Evolutionary conservation across 106 monocot genomes (phyloP).

Genomic region (Platanthera guangdongensis): DNA sequence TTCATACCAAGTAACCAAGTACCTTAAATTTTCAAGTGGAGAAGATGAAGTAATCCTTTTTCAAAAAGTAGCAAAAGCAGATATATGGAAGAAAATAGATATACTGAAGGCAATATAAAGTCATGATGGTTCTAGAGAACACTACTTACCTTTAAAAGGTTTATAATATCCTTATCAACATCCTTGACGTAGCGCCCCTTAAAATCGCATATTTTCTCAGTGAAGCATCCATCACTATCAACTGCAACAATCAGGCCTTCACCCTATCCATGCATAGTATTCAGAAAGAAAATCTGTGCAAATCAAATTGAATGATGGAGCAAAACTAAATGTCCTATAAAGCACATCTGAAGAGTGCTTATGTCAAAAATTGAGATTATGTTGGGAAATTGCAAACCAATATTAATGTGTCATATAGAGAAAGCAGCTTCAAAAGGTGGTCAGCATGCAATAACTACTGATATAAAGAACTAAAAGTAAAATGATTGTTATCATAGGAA

Average conservation of each 20-base stretch:
- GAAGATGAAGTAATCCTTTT: background rate
- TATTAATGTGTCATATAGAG: background rate
- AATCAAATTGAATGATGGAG: background rate
- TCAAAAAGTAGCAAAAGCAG: background rate
- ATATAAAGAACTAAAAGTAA: no score
- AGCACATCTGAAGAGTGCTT: background rate
- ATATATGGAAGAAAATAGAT: background rate
- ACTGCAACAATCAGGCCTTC: slow-evolving; percentile 82
- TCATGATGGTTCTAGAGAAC: background rate
- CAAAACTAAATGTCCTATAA: background rate
- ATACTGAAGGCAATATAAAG: background rate
- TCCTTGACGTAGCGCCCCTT: slow-evolving; percentile 81
- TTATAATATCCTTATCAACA: slow-evolving; percentile 93
- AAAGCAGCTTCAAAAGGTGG: background rate
- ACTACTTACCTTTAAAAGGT: slow-evolving; percentile 57
- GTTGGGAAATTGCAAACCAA: background rate
- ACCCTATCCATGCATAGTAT: slow-evolving; percentile 23
- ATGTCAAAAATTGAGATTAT: background rate
- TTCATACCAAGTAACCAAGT: background rate
- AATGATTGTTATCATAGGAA: background rate
- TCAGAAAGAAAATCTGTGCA: background rate
- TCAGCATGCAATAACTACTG: background rate
- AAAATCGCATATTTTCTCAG: slow-evolving; percentile 56
- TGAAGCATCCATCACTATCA: slow-evolving; percentile 91
- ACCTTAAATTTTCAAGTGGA: background rate